Evolutionary conservation across 2,329 filamentous ascomycete genomes (phyloP), one percentile per base, ranked within the genome.

Genomic region (Botrytis porri): DNA sequence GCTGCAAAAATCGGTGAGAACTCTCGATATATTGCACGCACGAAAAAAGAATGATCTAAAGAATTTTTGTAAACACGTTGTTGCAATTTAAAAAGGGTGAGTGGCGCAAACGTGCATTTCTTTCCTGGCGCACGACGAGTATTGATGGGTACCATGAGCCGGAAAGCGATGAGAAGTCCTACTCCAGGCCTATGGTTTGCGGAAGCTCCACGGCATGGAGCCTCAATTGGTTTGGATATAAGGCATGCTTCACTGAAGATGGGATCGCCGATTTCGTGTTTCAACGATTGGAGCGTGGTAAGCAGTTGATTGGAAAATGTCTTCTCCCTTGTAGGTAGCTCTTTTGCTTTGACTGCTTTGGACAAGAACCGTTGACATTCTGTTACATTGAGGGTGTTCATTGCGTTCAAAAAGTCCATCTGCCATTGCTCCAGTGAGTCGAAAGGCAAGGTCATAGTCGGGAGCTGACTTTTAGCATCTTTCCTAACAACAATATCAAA

Each of bases 31-130:
- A 91, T 84, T 45, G 85, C 85, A 73, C 88, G 86, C 1, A 86
- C 85, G 77, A 93, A 93, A 3, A 85, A 85, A 7, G 88, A 84
- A 62, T 89, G 85, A 75, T 89, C 87, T 0, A 84, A 82, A 45
- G 86, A 84, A 74, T 84, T 85, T 41, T 85, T 83, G 76, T 89
- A 87, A 0, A 88, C 85, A 75, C 90, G 86, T 80, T 93, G 91
- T 73, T 90, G 89, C 12, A 87, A 84, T 76, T 88, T 89, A 83
- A 93, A 92, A 76, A 93, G 89, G 62, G 83, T 86, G 43, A 92
- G 82, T 0, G 91, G 89, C 1, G 87, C 84, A 75, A 91, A 91
- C 72, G 86, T 84, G 77, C 88, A 87, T 41, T 85, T 84, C 1
- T 86, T 82, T 35, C 86, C 85, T 3, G 83, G 82, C 14, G 87